Base-by-base conservation (phyloP, 306 rosid species). In the Acacia acuminata region DNA sequence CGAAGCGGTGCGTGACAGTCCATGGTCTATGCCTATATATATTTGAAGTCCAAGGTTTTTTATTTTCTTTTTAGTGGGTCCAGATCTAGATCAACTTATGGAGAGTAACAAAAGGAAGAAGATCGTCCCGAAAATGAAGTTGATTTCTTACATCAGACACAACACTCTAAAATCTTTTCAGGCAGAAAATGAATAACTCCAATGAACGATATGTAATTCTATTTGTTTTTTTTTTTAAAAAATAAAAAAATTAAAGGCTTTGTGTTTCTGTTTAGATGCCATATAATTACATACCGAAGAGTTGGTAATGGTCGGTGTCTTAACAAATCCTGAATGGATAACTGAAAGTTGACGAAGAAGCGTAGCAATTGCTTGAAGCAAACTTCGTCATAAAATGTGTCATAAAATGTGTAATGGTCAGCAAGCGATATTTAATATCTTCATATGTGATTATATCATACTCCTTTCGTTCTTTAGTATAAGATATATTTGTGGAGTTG, bases 401-500 rank as follows among this genome's bases (percentile, higher is more conserved):
- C 30, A 20, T 27, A 56, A 56, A 56, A 56, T n/a, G 13, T 20
- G 58, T 51, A 56, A 20, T 51, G 63, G 13, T 56, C 63, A 56
- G 22, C 22, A 9, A 58, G 14, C 32, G 25, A 51, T 20, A 4
- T 8, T 20, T 20, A 20, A 20, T 55, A 7, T 20, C 19, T 48
- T 55, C 27, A 8, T 19, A 38, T 55, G 20, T 20, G 4, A 55
- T 55, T 53, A 53, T 47, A 11, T 13, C 3, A 47, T 47, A 1
- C 19, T 36, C 40, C 1, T 36, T 36, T 0, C 0, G 1, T 36
- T 0, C 40, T 0, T 5, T 0, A 36, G 4, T 36, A 36, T 36
- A 36, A 36, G 0, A 36, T 0, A 5, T 36, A 36, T 36, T 0
- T 36, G 5, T 36, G 8, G 1, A 38, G 0, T 6, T 38, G 8